A percentile compares a stretch with the other conserved stretches of the same genome.
These are phyloP conservation scores for Eutrema salsugineum DNA, from an alignment of 441 rosid species.

Conservation along the genomic window DNA sequence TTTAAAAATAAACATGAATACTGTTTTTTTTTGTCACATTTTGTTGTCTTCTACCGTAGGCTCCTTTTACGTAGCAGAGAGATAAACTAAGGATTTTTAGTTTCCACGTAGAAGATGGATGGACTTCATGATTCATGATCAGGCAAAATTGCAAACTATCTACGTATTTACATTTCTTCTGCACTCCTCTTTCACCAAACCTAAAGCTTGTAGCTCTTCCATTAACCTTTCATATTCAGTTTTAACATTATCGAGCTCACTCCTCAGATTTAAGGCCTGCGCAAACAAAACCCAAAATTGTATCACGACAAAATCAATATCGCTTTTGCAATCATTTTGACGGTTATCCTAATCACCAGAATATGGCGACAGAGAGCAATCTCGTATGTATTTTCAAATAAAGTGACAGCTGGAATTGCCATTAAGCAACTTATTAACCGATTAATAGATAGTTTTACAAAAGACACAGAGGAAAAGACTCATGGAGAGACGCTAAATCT, in stretches of 20 bases:
- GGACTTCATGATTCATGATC: background rate
- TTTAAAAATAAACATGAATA: constrained; percentile 13
- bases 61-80: background rate
- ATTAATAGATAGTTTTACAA: background rate
- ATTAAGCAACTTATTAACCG: background rate
- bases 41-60: background rate
- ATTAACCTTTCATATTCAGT: constrained; percentile 43
- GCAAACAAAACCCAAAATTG: background rate
- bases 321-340: background rate
- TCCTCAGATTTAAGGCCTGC: constrained; percentile 55
- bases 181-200: constrained; percentile 39
- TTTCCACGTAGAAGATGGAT: constrained; percentile 1
- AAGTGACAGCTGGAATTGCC: background rate
- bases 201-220: constrained; percentile 45
- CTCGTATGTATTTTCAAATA: background rate
- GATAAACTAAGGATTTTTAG: background rate
- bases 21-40: background rate
- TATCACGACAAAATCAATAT: background rate
- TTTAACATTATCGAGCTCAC: constrained; percentile 46
- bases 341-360: background rate
- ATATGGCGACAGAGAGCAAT: background rate
- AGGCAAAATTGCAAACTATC: background rate
- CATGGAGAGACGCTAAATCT: background rate
- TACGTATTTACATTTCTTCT: constrained; percentile 32
- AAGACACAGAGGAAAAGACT: background rate